phyloP scores from a whole-genome alignment of 768 basidiomycete species.

The Termitomyces sp. region DNA sequence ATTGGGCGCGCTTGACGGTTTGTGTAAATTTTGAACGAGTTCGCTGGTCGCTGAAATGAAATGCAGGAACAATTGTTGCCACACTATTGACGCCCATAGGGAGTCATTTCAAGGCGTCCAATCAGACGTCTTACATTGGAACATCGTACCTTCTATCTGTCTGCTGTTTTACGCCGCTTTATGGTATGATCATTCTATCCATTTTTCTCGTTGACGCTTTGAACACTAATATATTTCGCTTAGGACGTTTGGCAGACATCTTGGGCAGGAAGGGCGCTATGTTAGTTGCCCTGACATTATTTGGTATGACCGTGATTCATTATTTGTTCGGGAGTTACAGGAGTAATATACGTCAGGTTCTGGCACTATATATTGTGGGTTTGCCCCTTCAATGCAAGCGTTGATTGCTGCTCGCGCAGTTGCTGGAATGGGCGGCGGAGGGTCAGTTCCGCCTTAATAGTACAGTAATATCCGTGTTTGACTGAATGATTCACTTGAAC shows the following conservation, averaged over 20 bases:
- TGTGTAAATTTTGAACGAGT: slow-evolving; percentile 19
- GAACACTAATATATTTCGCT: slow-evolving; percentile 18
- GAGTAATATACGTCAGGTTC: slow-evolving; percentile 42
- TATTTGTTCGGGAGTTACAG: not conserved
- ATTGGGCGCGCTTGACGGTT: slow-evolving; percentile 83
- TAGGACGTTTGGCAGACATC: slow-evolving; percentile 83
- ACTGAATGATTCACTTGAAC: slow-evolving; percentile 23
- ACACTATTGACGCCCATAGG: slow-evolving; percentile 84
- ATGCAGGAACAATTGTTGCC: slow-evolving; percentile 78
- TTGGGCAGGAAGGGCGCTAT: slow-evolving; percentile 84
- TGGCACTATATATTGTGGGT: slow-evolving; percentile 83
- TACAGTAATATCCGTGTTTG: slow-evolving; percentile 19
- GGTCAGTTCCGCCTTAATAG: slow-evolving; percentile 47
- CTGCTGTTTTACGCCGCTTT: slow-evolving; percentile 88
- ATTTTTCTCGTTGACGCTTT: slow-evolving; percentile 8
- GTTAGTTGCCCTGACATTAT: slow-evolving; percentile 78
- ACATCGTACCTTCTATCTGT: slow-evolving; percentile 85
- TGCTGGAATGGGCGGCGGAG: slow-evolving; percentile 91
- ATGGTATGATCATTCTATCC: slow-evolving; percentile 49
- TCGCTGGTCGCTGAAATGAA: slow-evolving; percentile 10
- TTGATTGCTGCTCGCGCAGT: slow-evolving; percentile 80
- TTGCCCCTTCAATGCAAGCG: slow-evolving; percentile 82
- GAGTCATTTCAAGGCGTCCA: slow-evolving; percentile 76
- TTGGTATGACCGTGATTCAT: slow-evolving; percentile 48
- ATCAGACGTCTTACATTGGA: slow-evolving; percentile 83